Conservation (phyloP, 495 filamentous ascomycete species). For the Durotheca rogersii region DNA sequence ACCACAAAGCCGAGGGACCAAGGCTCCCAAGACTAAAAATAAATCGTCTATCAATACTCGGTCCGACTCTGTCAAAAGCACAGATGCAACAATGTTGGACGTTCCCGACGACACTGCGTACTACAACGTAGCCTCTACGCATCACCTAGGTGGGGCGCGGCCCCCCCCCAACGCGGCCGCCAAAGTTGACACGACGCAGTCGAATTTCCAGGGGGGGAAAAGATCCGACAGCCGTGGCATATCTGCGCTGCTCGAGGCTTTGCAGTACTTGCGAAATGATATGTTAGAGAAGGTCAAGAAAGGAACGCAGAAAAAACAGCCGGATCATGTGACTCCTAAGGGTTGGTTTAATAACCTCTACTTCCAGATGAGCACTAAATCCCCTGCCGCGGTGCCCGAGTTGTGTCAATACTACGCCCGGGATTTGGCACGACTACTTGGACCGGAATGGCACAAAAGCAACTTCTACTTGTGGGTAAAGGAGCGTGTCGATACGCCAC, state of each 20-base stretch:
- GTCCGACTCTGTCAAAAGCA: background rate
- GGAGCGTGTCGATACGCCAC: slow-evolving; percentile 16
- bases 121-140: background rate
- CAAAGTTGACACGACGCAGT: background rate
- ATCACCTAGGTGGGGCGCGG: background rate
- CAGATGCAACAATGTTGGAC: slow-evolving; percentile 14
- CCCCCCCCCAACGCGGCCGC: background rate
- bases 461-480: slow-evolving; percentile 33
- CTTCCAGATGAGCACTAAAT: slow-evolving; percentile 37
- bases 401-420: slow-evolving; percentile 38
- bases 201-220: background rate
- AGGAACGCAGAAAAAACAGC: slow-evolving; percentile 28
- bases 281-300: slow-evolving; percentile 13
- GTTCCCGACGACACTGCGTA: background rate
- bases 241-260: slow-evolving; percentile 16
- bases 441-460: slow-evolving; percentile 34
- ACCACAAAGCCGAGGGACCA: background rate
- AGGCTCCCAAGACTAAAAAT: background rate
- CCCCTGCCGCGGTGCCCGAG: slow-evolving; percentile 24
- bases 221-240: background rate
- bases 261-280: slow-evolving; percentile 21
- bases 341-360: slow-evolving; percentile 32
- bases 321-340: slow-evolving; percentile 21
- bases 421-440: slow-evolving; percentile 33
- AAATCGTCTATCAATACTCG: slow-evolving; percentile 1